Percentiles rank a stretch among this genome's conserved stretches.
phyloP scores from a whole-genome alignment of 208 protist genomes.

The Acanthamoeba lenticulata region DNA sequence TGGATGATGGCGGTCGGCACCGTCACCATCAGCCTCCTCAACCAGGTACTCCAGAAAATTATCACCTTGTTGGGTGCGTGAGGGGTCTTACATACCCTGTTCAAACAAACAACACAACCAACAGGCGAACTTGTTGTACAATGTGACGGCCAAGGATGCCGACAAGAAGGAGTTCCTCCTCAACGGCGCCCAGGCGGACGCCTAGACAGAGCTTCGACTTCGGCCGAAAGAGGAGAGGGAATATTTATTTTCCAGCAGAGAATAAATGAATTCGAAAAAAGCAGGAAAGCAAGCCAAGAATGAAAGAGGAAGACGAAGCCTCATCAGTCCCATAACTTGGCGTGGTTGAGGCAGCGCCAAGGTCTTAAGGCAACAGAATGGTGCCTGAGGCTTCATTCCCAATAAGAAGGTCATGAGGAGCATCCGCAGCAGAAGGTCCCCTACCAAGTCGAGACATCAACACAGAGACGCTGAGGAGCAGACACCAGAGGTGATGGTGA shows the following conservation, averaged over 20 bases:
- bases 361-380: no score
- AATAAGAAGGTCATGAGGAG: no score
- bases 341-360: no score
- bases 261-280: no score
- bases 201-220: background rate
- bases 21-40: background rate
- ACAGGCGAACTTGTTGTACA: constrained; percentile 36
- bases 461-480: background rate
- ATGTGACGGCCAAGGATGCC: constrained; percentile 18
- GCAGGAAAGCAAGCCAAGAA: no score
- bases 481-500: background rate
- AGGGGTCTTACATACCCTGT: background rate
- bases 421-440: no score
- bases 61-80: background rate
- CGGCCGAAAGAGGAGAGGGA: background rate
- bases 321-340: no score
- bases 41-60: background rate
- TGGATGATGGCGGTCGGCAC: constrained; percentile 36
- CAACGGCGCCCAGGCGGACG: background rate
- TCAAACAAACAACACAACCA: background rate
- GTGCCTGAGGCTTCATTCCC: no score
- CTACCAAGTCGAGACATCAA: no score
- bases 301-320: no score
- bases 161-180: constrained; percentile 55
- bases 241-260: background rate